Evolutionary conservation across 768 basidiomycete genomes (phyloP).

Genomic region (Boletus rex-veris): DNA sequence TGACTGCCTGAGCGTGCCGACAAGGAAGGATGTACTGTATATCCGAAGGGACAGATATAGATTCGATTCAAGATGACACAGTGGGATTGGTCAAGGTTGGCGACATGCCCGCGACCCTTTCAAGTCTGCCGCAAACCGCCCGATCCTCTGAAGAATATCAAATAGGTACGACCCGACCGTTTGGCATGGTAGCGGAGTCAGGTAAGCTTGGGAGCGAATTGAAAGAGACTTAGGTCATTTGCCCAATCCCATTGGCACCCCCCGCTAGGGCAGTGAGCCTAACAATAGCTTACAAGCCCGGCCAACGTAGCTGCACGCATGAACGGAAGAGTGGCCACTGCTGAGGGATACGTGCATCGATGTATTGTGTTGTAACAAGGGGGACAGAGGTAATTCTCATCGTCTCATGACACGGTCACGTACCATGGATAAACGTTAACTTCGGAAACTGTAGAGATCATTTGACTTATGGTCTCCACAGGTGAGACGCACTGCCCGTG

Average conservation of each 20-base stretch:
- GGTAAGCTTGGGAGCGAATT: conserved; percentile 23
- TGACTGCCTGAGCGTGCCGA: conserved; percentile 2
- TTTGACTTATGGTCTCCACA: neutral
- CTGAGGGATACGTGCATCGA: neutral
- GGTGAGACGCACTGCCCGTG: neutral
- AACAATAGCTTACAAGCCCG: conserved; percentile 11
- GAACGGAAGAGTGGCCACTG: neutral
- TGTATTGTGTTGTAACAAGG: neutral
- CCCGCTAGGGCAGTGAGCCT: neutral
- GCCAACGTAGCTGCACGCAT: conserved; percentile 2
- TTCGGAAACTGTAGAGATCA: neutral
- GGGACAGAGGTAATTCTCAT: neutral
- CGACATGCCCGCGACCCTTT: conserved; percentile 52
- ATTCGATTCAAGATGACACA: conserved; percentile 26
- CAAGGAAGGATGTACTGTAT: neutral
- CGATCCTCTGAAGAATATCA: conserved; percentile 56
- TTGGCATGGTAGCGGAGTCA: conserved; percentile 44
- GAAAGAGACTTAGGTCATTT: conserved; percentile 47
- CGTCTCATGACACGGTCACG: neutral
- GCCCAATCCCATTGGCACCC: conserved; percentile 43
- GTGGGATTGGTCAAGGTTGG: conserved; percentile 53
- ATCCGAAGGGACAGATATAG: neutral
- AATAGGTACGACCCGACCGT: conserved; percentile 45
- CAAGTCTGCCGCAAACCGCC: conserved; percentile 56
- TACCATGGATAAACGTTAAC: neutral